phyloP scores from a whole-genome alignment of 106 monocot species.

The Alisma plantagoaquatica region DNA sequence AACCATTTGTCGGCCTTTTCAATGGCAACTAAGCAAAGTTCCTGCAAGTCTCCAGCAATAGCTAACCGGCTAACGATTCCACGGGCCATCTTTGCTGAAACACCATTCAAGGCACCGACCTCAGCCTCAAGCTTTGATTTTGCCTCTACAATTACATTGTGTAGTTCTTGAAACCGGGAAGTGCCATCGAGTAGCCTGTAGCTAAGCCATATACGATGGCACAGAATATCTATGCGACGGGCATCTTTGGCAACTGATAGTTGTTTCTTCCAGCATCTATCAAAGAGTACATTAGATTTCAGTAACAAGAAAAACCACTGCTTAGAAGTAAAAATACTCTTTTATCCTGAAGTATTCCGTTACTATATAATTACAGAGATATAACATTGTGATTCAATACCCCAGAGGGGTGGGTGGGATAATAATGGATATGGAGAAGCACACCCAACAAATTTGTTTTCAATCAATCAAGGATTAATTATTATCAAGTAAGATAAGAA shows the following conservation, averaged over 20 bases:
- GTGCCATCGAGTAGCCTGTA: constrained; percentile 76
- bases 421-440: no score
- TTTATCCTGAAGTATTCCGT: no score
- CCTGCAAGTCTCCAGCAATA: constrained; percentile 67
- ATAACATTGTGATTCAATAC: no score
- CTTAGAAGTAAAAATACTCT: no score
- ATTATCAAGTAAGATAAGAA: no score
- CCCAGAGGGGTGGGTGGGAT: no score
- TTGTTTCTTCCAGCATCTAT: constrained; percentile 89
- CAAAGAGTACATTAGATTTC: no score
- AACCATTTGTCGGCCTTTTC: constrained; percentile 59
- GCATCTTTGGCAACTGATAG: constrained; percentile 69
- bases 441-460: no score
- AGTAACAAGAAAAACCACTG: no score
- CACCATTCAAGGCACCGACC: constrained; percentile 80
- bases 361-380: no score
- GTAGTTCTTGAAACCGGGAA: constrained; percentile 54
- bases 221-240: constrained; percentile 80
- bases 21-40: constrained; percentile 57
- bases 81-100: constrained; percentile 69
- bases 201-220: constrained; percentile 63
- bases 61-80: constrained; percentile 88
- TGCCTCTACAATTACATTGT: constrained; percentile 51
- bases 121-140: constrained; percentile 78
- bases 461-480: no score